Percentiles rank a stretch among this genome's conserved stretches.
Evolutionary conservation across 208 protist genomes (phyloP).

Genomic region (Trypanosoma avium): DNA sequence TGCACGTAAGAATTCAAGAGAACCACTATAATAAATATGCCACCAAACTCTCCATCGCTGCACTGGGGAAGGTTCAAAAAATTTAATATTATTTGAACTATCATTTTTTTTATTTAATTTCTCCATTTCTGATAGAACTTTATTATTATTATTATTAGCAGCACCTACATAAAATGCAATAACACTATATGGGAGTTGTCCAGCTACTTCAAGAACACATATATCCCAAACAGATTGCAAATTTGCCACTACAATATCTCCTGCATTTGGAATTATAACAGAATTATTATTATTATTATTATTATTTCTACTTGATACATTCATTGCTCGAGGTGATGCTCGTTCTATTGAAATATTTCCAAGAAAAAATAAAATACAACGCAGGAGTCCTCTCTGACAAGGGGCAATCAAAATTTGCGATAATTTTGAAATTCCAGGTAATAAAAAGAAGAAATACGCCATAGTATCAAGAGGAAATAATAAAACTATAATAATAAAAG

Average conservation of each 20-base stretch:
- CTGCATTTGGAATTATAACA: slow-evolving; percentile 17
- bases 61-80: slow-evolving; percentile 55
- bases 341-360: slow-evolving; percentile 40
- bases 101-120: background rate
- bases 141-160: background rate
- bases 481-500: slow-evolving; percentile 36
- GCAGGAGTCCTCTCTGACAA: slow-evolving; percentile 46
- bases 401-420: slow-evolving; percentile 35
- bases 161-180: slow-evolving; percentile 31
- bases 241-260: slow-evolving; percentile 69
- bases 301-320: background rate
- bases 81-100: slow-evolving; percentile 11
- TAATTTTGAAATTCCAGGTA: slow-evolving; percentile 30
- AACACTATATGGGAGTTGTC: slow-evolving; percentile 32
- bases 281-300: background rate
- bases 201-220: slow-evolving; percentile 59
- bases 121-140: background rate
- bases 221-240: slow-evolving; percentile 75
- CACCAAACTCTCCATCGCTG: slow-evolving; percentile 73
- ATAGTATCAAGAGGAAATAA: slow-evolving; percentile 54
- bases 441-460: slow-evolving; percentile 38
- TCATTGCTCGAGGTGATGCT: background rate
- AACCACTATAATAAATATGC: slow-evolving; percentile 48
- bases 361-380: slow-evolving; percentile 56
- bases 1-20: slow-evolving; percentile 26